Evolutionary conservation across 305 asterid genomes (phyloP), one percentile per base, ranked within the genome.

Genomic region (Fraxinus baroniana): DNA sequence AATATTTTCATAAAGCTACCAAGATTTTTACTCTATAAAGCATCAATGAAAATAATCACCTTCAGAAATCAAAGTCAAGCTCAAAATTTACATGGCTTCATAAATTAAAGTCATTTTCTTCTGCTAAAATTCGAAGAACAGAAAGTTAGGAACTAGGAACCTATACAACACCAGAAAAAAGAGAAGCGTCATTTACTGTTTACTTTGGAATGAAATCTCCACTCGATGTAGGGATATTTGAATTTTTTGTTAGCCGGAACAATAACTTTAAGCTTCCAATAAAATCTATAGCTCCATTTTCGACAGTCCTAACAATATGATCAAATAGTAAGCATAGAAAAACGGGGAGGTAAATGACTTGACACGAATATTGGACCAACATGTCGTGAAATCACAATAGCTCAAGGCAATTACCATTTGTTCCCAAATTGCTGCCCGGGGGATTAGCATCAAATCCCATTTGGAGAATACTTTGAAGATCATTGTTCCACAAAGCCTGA

Each of bases 81-180:
- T 83, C 80, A 62, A 83, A 88, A 85, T 92, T 83, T 88, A 89
- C 85, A 68, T 3, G 62, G 52, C 77, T 84, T 81, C 64, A 77
- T 79, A 46, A 76, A 83, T 74, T 86, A 83, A 84, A 86, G 88
- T 84, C 88, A 84, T 85, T 89, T 89, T 90, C 97, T 92, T 94
- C 95, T 89, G 86, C 92, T 91, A 94, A 92, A 94, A 94, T 72
- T 88, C 94, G 93, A 93, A 91, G 97, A 90, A 90, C 86, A 88
- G 87, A 88, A 81, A 81, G 94, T 89, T 87, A 87, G 86, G 90
- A 89, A 83, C 87, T 84, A 78, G 81, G 73, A 86, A 87, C 91
- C 95, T 94, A 92, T 91, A 92, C 93, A 91, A 78, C 87, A 87
- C 89, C 76, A 79, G 78, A 87, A 78, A 76, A 78, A 10, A 73